Evolutionary conservation across 1,284 basidiomycete species (phyloP).

Genomic region (Irpex sp.): DNA sequence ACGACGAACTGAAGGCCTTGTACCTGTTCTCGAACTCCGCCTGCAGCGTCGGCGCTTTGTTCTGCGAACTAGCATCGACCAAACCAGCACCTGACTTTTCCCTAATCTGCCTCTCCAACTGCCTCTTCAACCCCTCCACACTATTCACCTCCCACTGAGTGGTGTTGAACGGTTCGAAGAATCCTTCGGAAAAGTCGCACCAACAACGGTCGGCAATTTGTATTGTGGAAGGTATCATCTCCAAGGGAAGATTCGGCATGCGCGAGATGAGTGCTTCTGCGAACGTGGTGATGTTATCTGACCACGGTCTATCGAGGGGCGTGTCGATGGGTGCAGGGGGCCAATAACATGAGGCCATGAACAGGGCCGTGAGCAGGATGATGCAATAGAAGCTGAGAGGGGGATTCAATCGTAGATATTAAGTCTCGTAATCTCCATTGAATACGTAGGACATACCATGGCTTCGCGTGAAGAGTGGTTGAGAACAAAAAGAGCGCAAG

Average conservation of each 20-base stretch:
- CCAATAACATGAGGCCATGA: constrained; percentile 84
- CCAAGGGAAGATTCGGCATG: constrained; percentile 24
- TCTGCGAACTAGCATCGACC: neutral
- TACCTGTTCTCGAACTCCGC: neutral
- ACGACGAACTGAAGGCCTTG: neutral
- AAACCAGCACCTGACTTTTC: constrained; percentile 7
- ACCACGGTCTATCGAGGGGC: constrained; percentile 58
- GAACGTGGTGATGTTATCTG: constrained; percentile 66
- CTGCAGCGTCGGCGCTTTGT: constrained; percentile 2
- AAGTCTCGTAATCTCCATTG: neutral
- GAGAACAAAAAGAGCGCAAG: constrained; percentile 70
- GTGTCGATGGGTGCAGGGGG: constrained; percentile 67
- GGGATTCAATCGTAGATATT: neutral
- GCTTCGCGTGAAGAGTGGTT: constrained; percentile 70
- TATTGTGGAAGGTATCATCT: constrained; percentile 41
- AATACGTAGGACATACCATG: constrained; percentile 51
- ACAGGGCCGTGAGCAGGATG: constrained; percentile 69
- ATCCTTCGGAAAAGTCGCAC: constrained; percentile 62
- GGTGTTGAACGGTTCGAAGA: constrained; percentile 73
- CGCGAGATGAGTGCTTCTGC: constrained; percentile 51
- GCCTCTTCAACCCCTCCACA: constrained; percentile 40
- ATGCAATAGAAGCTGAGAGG: constrained; percentile 74
- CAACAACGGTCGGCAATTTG: constrained; percentile 72
- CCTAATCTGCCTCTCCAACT: constrained; percentile 33
- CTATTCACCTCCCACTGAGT: constrained; percentile 68